phyloP scores from a whole-genome alignment of 1,284 basidiomycete species.

The Pseudozyma sp. region DNA sequence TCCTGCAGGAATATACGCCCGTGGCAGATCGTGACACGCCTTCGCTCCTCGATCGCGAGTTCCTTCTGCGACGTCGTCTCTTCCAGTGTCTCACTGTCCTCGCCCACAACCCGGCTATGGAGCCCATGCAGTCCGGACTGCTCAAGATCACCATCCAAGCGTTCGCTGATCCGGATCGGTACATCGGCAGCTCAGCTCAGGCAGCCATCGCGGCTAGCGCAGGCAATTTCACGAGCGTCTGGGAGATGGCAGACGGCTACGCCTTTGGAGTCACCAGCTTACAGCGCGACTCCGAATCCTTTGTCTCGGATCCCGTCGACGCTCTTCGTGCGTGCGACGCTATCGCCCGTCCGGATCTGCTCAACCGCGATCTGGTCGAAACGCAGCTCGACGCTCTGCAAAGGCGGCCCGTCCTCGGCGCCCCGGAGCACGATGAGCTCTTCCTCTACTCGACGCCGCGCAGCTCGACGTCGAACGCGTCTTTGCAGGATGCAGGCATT shows the following conservation, averaged over 20 bases:
- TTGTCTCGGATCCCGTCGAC: slow-evolving; percentile 47
- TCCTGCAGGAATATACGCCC: slow-evolving; percentile 50
- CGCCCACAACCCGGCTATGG: slow-evolving; percentile 82
- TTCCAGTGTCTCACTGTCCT: slow-evolving; percentile 89
- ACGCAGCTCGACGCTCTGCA: slow-evolving; percentile 81
- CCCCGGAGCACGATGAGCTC: slow-evolving; percentile 86
- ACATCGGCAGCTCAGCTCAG: slow-evolving; percentile 83
- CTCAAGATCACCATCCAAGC: slow-evolving; percentile 85
- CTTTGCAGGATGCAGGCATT: slow-evolving; percentile 9
- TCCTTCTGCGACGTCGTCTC: slow-evolving; percentile 83
- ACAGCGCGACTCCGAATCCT: slow-evolving; percentile 66
- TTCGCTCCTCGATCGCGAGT: slow-evolving; percentile 81
- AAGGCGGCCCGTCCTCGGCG: slow-evolving; percentile 82
- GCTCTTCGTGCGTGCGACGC: slow-evolving; percentile 28
- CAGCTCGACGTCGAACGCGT: slow-evolving; percentile 1
- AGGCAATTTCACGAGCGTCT: slow-evolving; percentile 85
- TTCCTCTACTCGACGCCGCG: slow-evolving; percentile 73
- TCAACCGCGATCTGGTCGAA: slow-evolving; percentile 83
- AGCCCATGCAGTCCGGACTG: slow-evolving; percentile 80
- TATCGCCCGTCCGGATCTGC: slow-evolving; percentile 70
- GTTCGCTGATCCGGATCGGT: slow-evolving; percentile 81
- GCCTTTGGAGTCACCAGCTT: slow-evolving; percentile 89
- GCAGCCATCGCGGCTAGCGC: slow-evolving; percentile 90
- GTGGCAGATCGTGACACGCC: slow-evolving; percentile 70
- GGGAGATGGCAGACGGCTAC: slow-evolving; percentile 88